phyloP scores from a whole-genome alignment of 169 alveolate species.

The Cryptosporidium felis region DNA sequence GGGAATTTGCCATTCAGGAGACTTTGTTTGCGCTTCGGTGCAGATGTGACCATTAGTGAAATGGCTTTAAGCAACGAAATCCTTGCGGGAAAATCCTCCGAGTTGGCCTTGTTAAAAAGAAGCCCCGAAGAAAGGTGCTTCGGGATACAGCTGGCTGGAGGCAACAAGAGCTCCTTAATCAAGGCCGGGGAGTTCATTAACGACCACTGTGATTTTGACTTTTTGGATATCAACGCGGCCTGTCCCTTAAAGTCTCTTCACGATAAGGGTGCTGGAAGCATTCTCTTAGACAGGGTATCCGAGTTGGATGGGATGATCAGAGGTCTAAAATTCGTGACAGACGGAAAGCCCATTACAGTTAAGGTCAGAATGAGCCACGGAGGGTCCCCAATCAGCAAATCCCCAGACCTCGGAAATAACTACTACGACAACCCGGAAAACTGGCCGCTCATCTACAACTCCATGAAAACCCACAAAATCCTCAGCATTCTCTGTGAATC shows the following conservation, averaged over 20 bases:
- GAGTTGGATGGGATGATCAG: conserved; percentile 67
- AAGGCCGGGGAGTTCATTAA: conserved; percentile 73
- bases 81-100: conserved; percentile 80
- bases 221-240: conserved; percentile 82
- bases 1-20: conserved; percentile 81
- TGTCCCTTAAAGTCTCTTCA: conserved; percentile 85
- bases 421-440: conserved; percentile 36
- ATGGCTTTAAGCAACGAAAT: conserved; percentile 82
- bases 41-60: conserved; percentile 77
- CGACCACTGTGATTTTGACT: conserved; percentile 74
- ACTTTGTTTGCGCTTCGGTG: conserved; percentile 72
- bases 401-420: neutral
- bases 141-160: conserved; percentile 83
- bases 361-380: conserved; percentile 80
- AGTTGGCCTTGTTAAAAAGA: conserved; percentile 79
- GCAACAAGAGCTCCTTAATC: conserved; percentile 72
- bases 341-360: conserved; percentile 75
- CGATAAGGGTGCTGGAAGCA: conserved; percentile 76
- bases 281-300: conserved; percentile 69
- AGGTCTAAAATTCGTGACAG: conserved; percentile 72
- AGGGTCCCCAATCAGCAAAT: conserved; percentile 67
- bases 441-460: conserved; percentile 73
- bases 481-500: conserved; percentile 39
- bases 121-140: conserved; percentile 80
- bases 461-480: conserved; percentile 46